Base-by-base conservation (phyloP, 805 yeast species). In the Yarrowia sp. region DNA sequence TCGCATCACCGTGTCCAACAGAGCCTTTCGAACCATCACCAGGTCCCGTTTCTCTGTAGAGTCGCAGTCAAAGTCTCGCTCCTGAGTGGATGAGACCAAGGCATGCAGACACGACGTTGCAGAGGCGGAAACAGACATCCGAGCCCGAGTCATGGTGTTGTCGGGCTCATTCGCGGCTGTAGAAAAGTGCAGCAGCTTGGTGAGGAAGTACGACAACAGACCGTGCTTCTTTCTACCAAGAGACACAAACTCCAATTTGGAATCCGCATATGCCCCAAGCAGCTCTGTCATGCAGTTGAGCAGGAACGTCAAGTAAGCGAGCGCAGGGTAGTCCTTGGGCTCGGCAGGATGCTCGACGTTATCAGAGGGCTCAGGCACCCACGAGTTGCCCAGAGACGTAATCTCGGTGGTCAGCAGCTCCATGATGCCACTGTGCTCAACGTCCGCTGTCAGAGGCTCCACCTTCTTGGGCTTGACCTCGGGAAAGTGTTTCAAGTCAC, bases 191-290 rank as follows among this genome's bases (percentile, higher is more conserved):
- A 92, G 74, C 56, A 92, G 79, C 70, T 88, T 92, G 72, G 90
- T 92, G 17, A 92, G 74, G 66, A 92, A 81, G 69, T 89, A 84
- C 72, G 91, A 90, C 67, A 92, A 74, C 0, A 93, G 86, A 0
- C 96, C 88, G 0, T 90, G 80, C 32, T 58, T 58, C 32, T 30
- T 40, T 7, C 41, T 30, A 6, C 63, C 63, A 6, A 58, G 63
- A 7, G 49, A 41, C 38, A 58, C 51, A 43, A 58, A 58, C 70
- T 92, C 97, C 58, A 89, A 80, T 73, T 92, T 92, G 59, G 92
- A 84, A 67, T 86, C 87, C 67, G 86, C 88, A 72, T 92, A 92
- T 1, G 97, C 89, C 1, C 86, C 83, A 8, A 92, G 74, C 8
- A 91, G 75, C 69, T 92, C 98, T 0, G 86, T 81, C 41, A 92